phyloP scores from a whole-genome alignment of 1,139 yeast species.

The Pichia sp. region DNA sequence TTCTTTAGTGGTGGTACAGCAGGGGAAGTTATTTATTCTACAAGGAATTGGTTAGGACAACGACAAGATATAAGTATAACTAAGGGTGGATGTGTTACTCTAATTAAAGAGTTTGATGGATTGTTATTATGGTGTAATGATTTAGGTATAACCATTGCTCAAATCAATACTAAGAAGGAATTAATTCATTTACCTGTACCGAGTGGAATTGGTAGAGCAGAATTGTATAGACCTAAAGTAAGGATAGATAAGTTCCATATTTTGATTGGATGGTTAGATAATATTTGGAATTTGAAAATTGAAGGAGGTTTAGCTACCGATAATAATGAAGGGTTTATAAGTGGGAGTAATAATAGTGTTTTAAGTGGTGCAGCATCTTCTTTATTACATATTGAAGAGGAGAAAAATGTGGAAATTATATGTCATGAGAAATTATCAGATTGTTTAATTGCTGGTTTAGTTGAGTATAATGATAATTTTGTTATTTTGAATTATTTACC shows the following conservation, averaged over 20 bases:
- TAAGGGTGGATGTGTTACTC: conserved; percentile 65
- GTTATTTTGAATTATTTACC: conserved; percentile 52
- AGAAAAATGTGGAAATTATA: conserved; percentile 46
- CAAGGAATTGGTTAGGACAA: conserved; percentile 80
- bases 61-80: conserved; percentile 61
- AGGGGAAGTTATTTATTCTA: conserved; percentile 71
- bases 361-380: conserved; percentile 67
- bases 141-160: conserved; percentile 59
- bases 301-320: conserved; percentile 21
- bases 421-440: conserved; percentile 46
- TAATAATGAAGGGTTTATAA: conserved; percentile 5
- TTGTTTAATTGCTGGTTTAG: conserved; percentile 68
- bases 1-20: conserved; percentile 89
- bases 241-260: conserved; percentile 64
- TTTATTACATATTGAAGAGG: conserved; percentile 40
- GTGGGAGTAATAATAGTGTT: conserved; percentile 23
- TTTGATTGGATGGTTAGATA: conserved; percentile 76
- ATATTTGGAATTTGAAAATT: conserved; percentile 66
- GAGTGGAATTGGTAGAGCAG: conserved; percentile 59
- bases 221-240: conserved; percentile 76
- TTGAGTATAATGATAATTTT: conserved; percentile 59
- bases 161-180: conserved; percentile 38
- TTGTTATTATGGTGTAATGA: conserved; percentile 82
- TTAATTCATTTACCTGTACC: conserved; percentile 54
- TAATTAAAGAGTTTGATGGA: conserved; percentile 55